Evolutionary conservation across 1,284 basidiomycete species (phyloP).

Genomic region (Microbotryum violaceum): DNA sequence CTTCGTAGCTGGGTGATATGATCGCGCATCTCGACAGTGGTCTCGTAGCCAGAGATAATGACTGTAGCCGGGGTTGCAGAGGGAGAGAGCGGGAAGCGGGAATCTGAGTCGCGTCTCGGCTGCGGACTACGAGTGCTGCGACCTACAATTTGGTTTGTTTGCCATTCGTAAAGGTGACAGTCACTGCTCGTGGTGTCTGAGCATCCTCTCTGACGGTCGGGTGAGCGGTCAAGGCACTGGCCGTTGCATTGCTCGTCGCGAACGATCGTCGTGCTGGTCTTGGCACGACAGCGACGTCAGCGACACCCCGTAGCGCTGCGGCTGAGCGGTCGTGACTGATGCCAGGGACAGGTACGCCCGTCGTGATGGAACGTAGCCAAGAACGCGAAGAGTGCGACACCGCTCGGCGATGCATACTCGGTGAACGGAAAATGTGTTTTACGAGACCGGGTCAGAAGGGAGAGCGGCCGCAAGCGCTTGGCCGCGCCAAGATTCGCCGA

Average conservation of each 20-base stretch:
- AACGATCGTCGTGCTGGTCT: not conserved
- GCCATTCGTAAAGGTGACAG: constrained; percentile 1
- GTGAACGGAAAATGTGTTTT: too few relatives aligned
- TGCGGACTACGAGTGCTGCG: not conserved
- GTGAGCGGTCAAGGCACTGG: not conserved
- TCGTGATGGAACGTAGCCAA: not conserved
- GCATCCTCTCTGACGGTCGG: not conserved
- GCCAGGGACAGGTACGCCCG: not conserved
- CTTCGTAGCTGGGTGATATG: constrained; percentile 82
- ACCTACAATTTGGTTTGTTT: constrained; percentile 6
- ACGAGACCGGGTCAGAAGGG: too few relatives aligned
- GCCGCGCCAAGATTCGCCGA: not conserved
- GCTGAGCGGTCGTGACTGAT: not conserved
- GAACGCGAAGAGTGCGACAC: too few relatives aligned
- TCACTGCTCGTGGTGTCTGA: not conserved
- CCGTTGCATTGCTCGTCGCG: not conserved
- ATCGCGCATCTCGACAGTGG: constrained; percentile 81
- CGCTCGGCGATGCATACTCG: too few relatives aligned
- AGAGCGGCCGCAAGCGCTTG: not conserved
- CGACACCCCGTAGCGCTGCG: not conserved
- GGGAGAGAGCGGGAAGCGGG: not conserved
- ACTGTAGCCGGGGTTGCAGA: constrained; percentile 40
- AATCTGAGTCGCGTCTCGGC: too few relatives aligned
- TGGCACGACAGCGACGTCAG: not conserved
- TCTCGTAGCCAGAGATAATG: constrained; percentile 67